Evolutionary conservation across 352 stramenopile species (phyloP).

Genomic region (Phytophthora ohioensis): DNA sequence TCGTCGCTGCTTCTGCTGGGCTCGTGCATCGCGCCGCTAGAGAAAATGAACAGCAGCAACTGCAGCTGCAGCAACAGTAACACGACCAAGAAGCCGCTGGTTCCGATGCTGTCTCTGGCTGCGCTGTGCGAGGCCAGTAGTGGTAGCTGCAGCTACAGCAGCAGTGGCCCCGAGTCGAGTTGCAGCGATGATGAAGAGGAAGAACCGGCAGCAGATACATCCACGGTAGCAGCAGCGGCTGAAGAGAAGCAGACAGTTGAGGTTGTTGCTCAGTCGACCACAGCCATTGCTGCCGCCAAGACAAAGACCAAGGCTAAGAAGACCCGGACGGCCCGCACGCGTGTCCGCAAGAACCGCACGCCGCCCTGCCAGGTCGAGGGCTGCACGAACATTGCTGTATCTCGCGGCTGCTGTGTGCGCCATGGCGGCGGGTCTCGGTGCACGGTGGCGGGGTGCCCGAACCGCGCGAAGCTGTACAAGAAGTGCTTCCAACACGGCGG

Average conservation of each 20-base stretch:
- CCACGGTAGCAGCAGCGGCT: conserved; percentile 1
- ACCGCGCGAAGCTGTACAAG: conserved; percentile 77
- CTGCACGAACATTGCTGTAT: conserved; percentile 69
- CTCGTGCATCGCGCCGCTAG: conserved; percentile 50
- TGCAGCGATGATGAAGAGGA: conserved; percentile 25
- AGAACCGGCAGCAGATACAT: not conserved
- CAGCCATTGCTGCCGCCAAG: not conserved
- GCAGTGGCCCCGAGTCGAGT: conserved; percentile 11
- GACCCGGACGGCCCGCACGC: conserved; percentile 13
- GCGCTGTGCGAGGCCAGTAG: conserved; percentile 36
- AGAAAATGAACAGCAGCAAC: conserved; percentile 31
- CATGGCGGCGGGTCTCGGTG: conserved; percentile 5
- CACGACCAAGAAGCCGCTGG: conserved; percentile 12
- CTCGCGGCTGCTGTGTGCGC: conserved; percentile 45
- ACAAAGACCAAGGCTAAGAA: conserved; percentile 15
- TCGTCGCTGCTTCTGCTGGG: conserved; percentile 50
- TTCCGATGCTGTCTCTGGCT: conserved; percentile 29
- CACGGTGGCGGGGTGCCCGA: conserved; percentile 52
- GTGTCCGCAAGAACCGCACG: conserved; percentile 52
- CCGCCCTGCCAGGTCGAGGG: conserved; percentile 68
- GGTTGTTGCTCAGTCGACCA: not conserved
- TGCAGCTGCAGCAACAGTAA: not conserved
- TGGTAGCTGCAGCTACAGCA: conserved; percentile 20
- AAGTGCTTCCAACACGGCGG: conserved; percentile 74
- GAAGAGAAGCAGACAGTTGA: conserved; percentile 6